Evolutionary conservation across 2,329 filamentous ascomycete genomes (phyloP).

Genomic region (Falciphora oryzae): DNA sequence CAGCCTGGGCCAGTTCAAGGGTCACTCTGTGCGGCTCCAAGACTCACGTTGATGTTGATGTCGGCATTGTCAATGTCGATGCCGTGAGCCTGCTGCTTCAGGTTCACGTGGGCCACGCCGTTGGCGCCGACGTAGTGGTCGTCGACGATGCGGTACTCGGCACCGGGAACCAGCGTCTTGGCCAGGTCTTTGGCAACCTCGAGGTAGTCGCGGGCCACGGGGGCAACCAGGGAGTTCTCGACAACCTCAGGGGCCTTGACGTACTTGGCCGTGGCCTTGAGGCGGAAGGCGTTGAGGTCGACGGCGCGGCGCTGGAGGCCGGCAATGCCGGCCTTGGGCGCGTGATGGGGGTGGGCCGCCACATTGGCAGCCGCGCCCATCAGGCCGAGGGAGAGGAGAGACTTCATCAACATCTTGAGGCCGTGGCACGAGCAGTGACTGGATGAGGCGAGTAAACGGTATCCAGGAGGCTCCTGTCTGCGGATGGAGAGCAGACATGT

Average conservation of each 20-base stretch:
- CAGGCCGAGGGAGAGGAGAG: constrained; percentile 21
- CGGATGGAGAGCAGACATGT: background rate
- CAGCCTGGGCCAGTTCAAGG: background rate
- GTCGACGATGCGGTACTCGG: constrained; percentile 42
- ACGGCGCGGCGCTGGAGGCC: constrained; percentile 26
- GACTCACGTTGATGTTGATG: constrained; percentile 54
- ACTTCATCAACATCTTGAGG: constrained; percentile 8
- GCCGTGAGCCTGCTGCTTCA: constrained; percentile 52
- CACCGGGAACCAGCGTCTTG: constrained; percentile 29
- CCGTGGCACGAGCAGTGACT: background rate
- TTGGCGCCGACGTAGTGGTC: constrained; percentile 51
- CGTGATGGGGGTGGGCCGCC: constrained; percentile 20
- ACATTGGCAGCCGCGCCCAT: constrained; percentile 24
- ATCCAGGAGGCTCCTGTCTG: too few species aligned
- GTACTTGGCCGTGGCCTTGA: constrained; percentile 25
- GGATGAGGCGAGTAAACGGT: background rate
- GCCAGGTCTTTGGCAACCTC: constrained; percentile 39
- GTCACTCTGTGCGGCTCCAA: too few species aligned
- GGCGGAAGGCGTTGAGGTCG: constrained; percentile 28
- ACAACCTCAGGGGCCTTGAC: constrained; percentile 23
- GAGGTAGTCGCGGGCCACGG: constrained; percentile 30
- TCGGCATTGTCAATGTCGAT: constrained; percentile 56
- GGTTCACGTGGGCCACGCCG: constrained; percentile 51
- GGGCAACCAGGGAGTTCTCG: constrained; percentile 18
- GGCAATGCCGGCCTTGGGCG: constrained; percentile 17